A percentile compares a stretch with the other conserved stretches of the same genome.
phyloP scores from a whole-genome alignment of 2,329 filamentous ascomycete genomes.

The Lachnellula suecica region DNA sequence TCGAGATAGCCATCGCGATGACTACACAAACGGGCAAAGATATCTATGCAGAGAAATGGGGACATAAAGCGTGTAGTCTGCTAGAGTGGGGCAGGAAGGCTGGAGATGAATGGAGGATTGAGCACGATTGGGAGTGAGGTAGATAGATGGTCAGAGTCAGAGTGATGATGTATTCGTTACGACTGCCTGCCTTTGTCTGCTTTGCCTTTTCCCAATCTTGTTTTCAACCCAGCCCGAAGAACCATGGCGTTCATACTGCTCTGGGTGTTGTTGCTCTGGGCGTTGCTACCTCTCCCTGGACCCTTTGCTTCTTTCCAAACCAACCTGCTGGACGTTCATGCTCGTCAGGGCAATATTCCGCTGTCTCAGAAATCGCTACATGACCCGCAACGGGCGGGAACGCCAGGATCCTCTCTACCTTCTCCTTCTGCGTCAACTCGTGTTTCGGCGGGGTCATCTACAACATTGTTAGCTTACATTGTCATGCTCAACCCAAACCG shows the following conservation, averaged over 20 bases:
- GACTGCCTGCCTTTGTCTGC: background rate
- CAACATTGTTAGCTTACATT: background rate
- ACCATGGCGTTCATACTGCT: too few relatives aligned
- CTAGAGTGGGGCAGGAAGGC: conserved; percentile 35
- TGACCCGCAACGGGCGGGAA: background rate
- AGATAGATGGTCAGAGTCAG: background rate
- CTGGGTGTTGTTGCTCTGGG: too few relatives aligned
- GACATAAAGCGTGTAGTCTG: conserved; percentile 44
- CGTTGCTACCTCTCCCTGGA: background rate
- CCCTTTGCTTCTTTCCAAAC: background rate
- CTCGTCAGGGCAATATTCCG: background rate
- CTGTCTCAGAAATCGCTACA: too few relatives aligned
- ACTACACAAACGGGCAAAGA: conserved; percentile 45
- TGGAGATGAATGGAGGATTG: conserved; percentile 48
- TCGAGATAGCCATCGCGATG: conserved; percentile 43
- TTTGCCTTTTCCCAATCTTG: background rate
- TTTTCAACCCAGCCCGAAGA: background rate
- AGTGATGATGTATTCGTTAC: background rate
- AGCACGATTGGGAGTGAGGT: conserved; percentile 37
- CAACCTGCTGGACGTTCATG: background rate
- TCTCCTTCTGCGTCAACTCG: background rate
- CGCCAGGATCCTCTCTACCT: background rate
- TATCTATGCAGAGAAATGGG: conserved; percentile 45
- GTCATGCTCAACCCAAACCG: background rate
- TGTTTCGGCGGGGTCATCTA: background rate